A percentile compares a stretch with the other conserved stretches of the same genome.
phyloP scores from a whole-genome alignment of 108 stramenopile species.

The Pseudonitzschia multiseries region DNA sequence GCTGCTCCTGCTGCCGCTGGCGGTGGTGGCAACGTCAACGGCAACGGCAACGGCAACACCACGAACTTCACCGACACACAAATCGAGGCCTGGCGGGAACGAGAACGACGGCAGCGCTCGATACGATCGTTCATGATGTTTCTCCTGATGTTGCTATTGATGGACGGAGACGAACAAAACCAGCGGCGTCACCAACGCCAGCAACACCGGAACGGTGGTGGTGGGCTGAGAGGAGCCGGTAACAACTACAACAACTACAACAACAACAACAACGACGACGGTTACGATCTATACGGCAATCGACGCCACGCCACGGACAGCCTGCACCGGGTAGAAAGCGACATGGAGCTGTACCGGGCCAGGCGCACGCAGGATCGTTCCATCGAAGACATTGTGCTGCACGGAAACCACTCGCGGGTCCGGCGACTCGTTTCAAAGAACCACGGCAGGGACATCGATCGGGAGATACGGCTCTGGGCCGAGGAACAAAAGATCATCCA shows the following conservation, averaged over 20 bases:
- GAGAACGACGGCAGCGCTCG: conserved; percentile 75
- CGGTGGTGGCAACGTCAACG: neutral
- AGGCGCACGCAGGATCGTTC: conserved; percentile 35
- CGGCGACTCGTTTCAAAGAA: conserved; percentile 52
- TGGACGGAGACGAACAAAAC: conserved; percentile 79
- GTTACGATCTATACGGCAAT: no score
- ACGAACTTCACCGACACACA: conserved; percentile 13
- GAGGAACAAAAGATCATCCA: conserved; percentile 14
- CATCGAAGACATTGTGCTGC: conserved; percentile 17
- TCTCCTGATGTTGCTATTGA: conserved; percentile 70
- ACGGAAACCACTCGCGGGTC: conserved; percentile 44
- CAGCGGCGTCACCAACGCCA: conserved; percentile 17
- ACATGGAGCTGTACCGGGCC: conserved; percentile 14
- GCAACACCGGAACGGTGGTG: conserved; percentile 20
- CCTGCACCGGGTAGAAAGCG: neutral
- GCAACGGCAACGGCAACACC: neutral
- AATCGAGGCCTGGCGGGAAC: conserved; percentile 55
- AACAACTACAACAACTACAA: neutral
- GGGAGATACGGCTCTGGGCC: conserved; percentile 50
- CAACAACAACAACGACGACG: neutral
- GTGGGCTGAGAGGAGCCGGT: conserved; percentile 1
- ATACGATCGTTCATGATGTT: conserved; percentile 80
- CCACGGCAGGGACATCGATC: conserved; percentile 48
- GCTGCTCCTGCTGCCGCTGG: no score
- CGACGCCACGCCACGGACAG: neutral